Evolutionary conservation across 306 rosid species (phyloP).

Genomic region (Gleditsia sinensis): DNA sequence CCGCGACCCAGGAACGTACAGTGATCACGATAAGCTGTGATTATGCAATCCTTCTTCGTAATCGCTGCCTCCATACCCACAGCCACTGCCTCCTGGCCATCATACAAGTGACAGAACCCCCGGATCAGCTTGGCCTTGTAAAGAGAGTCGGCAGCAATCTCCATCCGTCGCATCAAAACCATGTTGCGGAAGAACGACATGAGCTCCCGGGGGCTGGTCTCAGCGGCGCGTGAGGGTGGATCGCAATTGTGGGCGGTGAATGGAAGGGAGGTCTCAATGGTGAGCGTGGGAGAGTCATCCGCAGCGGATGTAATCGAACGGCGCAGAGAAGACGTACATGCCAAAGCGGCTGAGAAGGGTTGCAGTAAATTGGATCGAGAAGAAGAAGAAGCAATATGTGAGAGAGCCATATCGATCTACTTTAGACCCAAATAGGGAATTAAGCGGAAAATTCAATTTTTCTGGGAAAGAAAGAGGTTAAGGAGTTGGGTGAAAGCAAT

Average conservation of each 20-base stretch:
- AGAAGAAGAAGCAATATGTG: conserved; percentile 45
- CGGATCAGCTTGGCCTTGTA: conserved; percentile 88
- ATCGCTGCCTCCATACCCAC: conserved; percentile 85
- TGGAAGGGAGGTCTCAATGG: conserved; percentile 69
- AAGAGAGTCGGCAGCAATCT: conserved; percentile 84
- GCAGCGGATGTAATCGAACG: conserved; percentile 56
- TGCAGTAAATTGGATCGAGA: conserved; percentile 45
- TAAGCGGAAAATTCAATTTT: neutral
- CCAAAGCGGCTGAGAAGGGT: conserved; percentile 46
- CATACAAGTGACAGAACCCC: conserved; percentile 89
- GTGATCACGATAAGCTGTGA: conserved; percentile 84
- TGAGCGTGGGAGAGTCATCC: conserved; percentile 46
- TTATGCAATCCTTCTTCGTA: conserved; percentile 67
- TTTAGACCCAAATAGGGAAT: neutral
- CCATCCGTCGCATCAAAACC: conserved; percentile 86
- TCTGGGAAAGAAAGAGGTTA: no score
- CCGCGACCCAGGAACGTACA: conserved; percentile 74
- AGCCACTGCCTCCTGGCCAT: conserved; percentile 91
- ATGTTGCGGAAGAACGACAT: conserved; percentile 61
- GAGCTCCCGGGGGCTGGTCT: conserved; percentile 63
- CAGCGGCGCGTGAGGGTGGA: conserved; percentile 66
- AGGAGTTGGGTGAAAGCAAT: neutral
- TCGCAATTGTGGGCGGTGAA: conserved; percentile 71
- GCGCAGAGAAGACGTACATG: conserved; percentile 41
- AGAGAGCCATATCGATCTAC: conserved; percentile 57